These are phyloP conservation scores for Leccinum subgranulosum DNA, from an alignment of 768 basidiomycete genomes.

Conservation along the genomic window DNA sequence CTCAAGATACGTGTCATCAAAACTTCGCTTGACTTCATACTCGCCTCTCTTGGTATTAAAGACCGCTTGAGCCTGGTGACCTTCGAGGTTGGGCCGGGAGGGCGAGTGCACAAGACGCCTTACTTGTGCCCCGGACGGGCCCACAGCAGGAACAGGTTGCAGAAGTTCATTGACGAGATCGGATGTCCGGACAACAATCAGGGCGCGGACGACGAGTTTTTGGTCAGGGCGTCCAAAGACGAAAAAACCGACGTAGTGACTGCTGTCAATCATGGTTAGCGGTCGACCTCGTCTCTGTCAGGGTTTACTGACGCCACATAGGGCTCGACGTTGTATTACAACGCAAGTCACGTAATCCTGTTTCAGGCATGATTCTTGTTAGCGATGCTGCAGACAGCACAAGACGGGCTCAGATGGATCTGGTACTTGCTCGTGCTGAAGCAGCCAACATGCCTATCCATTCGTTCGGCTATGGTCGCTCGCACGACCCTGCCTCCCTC, in stretches of 20 bases:
- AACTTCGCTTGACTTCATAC: conserved; percentile 80
- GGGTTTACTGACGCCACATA: conserved; percentile 23
- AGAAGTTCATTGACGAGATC: conserved; percentile 77
- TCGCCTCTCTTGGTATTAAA: conserved; percentile 68
- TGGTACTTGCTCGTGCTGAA: conserved; percentile 94
- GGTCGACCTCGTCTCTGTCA: neutral
- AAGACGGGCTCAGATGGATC: conserved; percentile 94
- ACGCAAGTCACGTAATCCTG: conserved; percentile 85
- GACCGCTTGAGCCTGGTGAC: conserved; percentile 91
- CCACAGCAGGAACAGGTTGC: conserved; percentile 66
- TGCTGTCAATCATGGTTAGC: conserved; percentile 89
- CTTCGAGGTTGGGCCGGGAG: conserved; percentile 84
- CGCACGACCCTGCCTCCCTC: conserved; percentile 94
- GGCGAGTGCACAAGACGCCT: conserved; percentile 88
- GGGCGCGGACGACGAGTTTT: conserved; percentile 58
- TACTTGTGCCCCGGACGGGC: conserved; percentile 73
- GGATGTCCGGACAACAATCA: conserved; percentile 37
- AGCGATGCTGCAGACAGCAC: conserved; percentile 92
- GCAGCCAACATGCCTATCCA: conserved; percentile 97
- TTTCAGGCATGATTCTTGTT: conserved; percentile 90
- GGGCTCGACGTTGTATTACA: conserved; percentile 93
- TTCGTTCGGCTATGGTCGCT: conserved; percentile 93
- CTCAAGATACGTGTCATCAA: conserved; percentile 90
- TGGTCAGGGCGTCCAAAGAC: conserved; percentile 75
- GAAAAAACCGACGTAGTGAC: conserved; percentile 98